Base-by-base conservation (phyloP, 495 filamentous ascomycete genomes). In the Hypoxylon subgilvum region DNA sequence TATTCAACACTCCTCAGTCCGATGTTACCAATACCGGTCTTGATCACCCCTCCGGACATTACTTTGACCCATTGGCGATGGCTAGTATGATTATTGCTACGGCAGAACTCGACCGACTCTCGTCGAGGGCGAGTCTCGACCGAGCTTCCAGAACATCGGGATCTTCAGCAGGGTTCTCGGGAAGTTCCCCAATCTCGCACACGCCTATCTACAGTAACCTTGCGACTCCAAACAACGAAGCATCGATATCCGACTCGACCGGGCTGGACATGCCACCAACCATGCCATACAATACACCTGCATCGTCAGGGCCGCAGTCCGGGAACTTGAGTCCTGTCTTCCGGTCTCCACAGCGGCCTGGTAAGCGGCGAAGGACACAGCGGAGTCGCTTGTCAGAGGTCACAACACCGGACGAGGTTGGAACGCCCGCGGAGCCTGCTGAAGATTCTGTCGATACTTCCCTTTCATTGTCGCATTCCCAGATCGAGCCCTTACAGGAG, bases 1-100 rank as follows among this genome's bases (percentile, higher is more conserved):
- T 70, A 8, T 68, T 63, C 35, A 68, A 70, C 14, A 70, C 67
- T n/a, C 67, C 67, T 0, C 61, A 57, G 44, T 68, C 67, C 3
- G 45, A 57, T 22, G 28, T 40, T 13, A 42, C 59, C n/a, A 41
- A 36, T 19, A 2, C 17, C 4, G 27, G 19, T 12, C 48, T 14
- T 12, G 30, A 25, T 2, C 45, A 39, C 17, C 35, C 27, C 3
- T 10, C 27, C 18, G 44, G 52, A 2, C 45, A 54, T 39, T 40
- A 57, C 28, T 25, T 58, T 10, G 61, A 57, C 10, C 65, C 61
- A 7, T 34, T 65, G 25, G 61, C 61, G 7, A 66, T 63, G 17
- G 59, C 64, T 17, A 59, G 67, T 31, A 54, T 68, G 28, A 63
- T 67, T 36, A 63, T 65, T 44, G 65, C 67, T 9, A 56, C 67